A percentile compares a stretch with the other conserved stretches of the same genome.
Evolutionary conservation across 2,329 filamentous ascomycete genomes (phyloP).

Genomic region (Ophiognomonia clavigignenti-juglandacearum): DNA sequence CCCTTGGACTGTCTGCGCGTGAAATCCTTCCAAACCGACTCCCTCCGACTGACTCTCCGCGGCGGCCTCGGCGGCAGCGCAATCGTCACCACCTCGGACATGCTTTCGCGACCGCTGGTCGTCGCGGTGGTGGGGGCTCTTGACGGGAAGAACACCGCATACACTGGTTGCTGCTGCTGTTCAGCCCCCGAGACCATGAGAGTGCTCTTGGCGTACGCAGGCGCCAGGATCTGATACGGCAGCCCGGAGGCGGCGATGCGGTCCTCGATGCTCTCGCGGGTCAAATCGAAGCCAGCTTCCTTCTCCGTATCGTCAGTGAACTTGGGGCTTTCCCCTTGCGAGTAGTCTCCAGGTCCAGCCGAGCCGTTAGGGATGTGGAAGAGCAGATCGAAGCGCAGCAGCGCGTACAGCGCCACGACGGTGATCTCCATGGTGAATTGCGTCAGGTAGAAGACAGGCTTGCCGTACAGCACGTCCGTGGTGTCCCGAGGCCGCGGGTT

Average conservation of each 20-base stretch:
- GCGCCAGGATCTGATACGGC: conserved; percentile 18
- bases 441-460: conserved; percentile 30
- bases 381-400: conserved; percentile 24
- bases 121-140: not conserved
- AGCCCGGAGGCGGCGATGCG: conserved; percentile 12
- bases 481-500: conserved; percentile 19
- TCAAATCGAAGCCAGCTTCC: too few relatives aligned
- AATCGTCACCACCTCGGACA: too few relatives aligned
- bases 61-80: conserved; percentile 6
- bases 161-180: too few relatives aligned
- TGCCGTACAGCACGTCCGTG: conserved; percentile 26
- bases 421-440: conserved; percentile 28
- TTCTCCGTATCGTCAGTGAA: too few relatives aligned
- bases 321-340: conserved; percentile 11
- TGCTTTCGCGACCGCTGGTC: too few relatives aligned
- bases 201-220: not conserved
- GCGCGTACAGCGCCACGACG: conserved; percentile 23
- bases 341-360: conserved; percentile 23
- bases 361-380: conserved; percentile 28
- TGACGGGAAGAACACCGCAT: conserved; percentile 6
- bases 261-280: conserved; percentile 16
- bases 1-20: not conserved
- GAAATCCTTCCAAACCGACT: not conserved
- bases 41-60: conserved; percentile 6
- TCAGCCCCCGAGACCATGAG: not conserved